These are phyloP conservation scores for Candida sanyiensis DNA, from an alignment of 805 yeast genomes.

Conservation along the genomic window DNA sequence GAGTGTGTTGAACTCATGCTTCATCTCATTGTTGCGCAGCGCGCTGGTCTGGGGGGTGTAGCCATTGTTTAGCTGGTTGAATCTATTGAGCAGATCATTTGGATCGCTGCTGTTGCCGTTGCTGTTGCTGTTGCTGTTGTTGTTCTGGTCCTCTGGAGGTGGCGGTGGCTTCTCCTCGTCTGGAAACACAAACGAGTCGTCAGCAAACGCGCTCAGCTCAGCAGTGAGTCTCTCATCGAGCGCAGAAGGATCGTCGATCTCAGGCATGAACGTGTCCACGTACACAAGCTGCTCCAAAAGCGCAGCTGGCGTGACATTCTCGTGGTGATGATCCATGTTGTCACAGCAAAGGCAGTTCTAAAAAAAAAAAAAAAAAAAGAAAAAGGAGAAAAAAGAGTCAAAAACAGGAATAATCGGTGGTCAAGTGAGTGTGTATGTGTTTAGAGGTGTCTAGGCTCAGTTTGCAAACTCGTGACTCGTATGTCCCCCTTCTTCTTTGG, in stretches of 20 bases:
- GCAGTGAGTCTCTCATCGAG: slow-evolving; percentile 50
- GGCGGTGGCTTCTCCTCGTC: slow-evolving; percentile 65
- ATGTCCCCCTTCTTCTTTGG: no score
- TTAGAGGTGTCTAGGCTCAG: no score
- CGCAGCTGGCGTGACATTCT: slow-evolving; percentile 34
- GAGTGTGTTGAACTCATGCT: slow-evolving; percentile 12
- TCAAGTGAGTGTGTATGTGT: no score
- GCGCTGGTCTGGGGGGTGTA: not conserved
- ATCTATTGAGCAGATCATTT: slow-evolving; percentile 12
- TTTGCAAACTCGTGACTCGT: no score
- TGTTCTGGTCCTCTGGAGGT: slow-evolving; percentile 12
- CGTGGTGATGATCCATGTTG: slow-evolving; percentile 9
- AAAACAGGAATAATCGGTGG: no score
- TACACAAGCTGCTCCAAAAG: slow-evolving; percentile 72
- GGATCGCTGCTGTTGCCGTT: slow-evolving; percentile 11
- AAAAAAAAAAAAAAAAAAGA: no score
- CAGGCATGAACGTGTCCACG: slow-evolving; percentile 69
- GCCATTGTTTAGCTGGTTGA: slow-evolving; percentile 8
- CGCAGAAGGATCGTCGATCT: slow-evolving; percentile 35
- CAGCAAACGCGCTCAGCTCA: slow-evolving; percentile 79
- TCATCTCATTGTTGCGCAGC: slow-evolving; percentile 2
- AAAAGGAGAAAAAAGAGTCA: no score
- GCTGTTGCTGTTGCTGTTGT: slow-evolving; percentile 13
- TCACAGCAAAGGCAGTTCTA: not conserved
- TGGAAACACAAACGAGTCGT: slow-evolving; percentile 72